A percentile compares a stretch with the other conserved stretches of the same genome.
These are phyloP conservation scores for Conticribra guillardii DNA, from an alignment of 108 stramenopile genomes.

Conservation along the genomic window DNA sequence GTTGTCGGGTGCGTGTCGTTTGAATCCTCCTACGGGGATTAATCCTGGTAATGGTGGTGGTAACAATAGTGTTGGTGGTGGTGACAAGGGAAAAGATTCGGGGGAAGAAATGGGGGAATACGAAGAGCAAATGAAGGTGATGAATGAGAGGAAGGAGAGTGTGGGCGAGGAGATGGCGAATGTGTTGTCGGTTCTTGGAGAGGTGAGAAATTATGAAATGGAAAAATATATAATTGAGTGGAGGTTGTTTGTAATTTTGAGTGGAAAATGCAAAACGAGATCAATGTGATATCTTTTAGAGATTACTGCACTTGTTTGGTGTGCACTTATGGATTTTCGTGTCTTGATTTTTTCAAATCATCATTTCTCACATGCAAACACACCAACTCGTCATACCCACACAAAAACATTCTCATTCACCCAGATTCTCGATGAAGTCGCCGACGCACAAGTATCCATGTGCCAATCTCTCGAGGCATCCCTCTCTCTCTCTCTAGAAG, in stretches of 20 bases:
- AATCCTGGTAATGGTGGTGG: neutral
- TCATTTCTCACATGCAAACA: neutral
- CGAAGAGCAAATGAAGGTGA: constrained; percentile 16
- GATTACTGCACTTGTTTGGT: no score
- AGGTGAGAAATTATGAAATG: neutral
- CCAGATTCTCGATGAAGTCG: constrained; percentile 81
- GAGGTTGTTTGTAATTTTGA: no score
- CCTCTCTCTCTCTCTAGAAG: constrained; percentile 72
- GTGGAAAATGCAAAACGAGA: no score
- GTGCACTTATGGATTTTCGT: no score
- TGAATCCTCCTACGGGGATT: constrained; percentile 37
- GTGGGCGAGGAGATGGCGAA: constrained; percentile 48
- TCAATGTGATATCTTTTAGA: no score
- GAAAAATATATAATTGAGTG: no score
- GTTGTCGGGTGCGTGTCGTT: constrained; percentile 69
- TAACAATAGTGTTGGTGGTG: neutral
- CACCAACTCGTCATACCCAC: constrained; percentile 59
- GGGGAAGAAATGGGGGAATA: constrained; percentile 9
- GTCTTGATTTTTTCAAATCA: no score
- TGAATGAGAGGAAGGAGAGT: constrained; percentile 52
- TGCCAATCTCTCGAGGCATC: constrained; percentile 79
- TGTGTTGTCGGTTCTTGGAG: neutral
- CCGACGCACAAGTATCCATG: constrained; percentile 80
- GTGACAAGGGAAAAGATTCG: neutral
- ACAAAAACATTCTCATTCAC: constrained; percentile 58